Base-by-base conservation (phyloP, 169 alveolate species). In the Plasmodium berghei region DNA sequence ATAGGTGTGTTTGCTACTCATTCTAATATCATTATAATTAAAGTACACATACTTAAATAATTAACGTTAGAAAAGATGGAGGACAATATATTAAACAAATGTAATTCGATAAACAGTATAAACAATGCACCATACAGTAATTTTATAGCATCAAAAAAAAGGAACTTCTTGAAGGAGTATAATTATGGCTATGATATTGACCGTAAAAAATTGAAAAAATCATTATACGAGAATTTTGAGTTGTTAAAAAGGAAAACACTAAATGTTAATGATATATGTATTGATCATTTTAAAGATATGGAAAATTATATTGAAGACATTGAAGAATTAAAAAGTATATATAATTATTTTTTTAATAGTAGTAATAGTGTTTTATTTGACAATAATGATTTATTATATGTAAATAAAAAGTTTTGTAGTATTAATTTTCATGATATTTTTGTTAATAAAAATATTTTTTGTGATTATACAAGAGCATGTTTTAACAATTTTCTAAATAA, bases 261-360 rank as follows among this genome's bases (percentile, higher is more conserved):
- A 85, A 49, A 73, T 14, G 87, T 70, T 70, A 45, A 85, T 85
- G 91, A 85, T 40, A 34, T 85, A 58, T 85, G 91, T 59, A 85
- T 85, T 22, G 91, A 85, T 52, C 91, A 85, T 72, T 85, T 85
- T 85, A 85, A 85, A 34, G 91, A 85, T 18, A 85, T 85, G 91
- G 87, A 70, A 61, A 85, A 71, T 26, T 85, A 85, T 52, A 46
- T 48, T 55, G 58, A 56, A 26, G 61, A 70, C n/a, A 55, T 85
- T 34, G 22, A 69, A 34, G 91, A 85, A 52, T 85, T 85, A 59
- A 71, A 61, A 46, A 52, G 45, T 34, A 63, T 85, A 42, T 85
- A 85, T 70, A 56, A 69, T 26, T 85, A 52, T 48, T 52, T 85
- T 63, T 85, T 85, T 59, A 70, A 52, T 70, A 64, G 71, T 46